phyloP scores from a whole-genome alignment of 306 rosid species.

The peach (Prunus persica) region DNA sequence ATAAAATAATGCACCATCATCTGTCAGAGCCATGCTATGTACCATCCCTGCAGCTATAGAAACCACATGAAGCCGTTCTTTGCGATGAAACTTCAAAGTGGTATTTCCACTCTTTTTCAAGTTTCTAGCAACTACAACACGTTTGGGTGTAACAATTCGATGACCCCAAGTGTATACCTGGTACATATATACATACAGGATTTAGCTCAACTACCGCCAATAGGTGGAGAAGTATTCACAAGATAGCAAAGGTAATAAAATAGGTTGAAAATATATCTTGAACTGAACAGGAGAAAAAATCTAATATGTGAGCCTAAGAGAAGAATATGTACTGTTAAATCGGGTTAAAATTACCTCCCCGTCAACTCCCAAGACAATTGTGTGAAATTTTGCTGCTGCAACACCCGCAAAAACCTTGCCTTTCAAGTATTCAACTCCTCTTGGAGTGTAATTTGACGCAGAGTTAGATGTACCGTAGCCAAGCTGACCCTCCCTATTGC shows the following conservation, averaged over 20 bases:
- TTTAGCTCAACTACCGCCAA: neutral
- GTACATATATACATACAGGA: constrained; percentile 17
- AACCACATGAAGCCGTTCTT: constrained; percentile 70
- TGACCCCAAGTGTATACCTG: constrained; percentile 99
- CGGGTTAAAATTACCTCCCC: constrained; percentile 73
- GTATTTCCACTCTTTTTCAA: constrained; percentile 78
- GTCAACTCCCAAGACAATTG: constrained; percentile 83
- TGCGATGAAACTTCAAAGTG: constrained; percentile 78
- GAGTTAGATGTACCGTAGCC: constrained; percentile 99
- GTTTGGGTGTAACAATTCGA: constrained; percentile 86
- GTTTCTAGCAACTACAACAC: constrained; percentile 78
- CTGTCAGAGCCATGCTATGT: constrained; percentile 78
- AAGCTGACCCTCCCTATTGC: constrained; percentile 93
- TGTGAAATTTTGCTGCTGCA: constrained; percentile 88
- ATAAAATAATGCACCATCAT: constrained; percentile 85
- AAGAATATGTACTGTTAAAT: neutral
- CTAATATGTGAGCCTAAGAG: neutral
- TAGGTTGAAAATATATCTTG: neutral
- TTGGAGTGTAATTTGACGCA: constrained; percentile 89
- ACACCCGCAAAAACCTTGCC: constrained; percentile 72
- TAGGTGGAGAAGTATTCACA: neutral
- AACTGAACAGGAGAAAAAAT: neutral
- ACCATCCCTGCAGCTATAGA: constrained; percentile 84
- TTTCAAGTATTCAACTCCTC: constrained; percentile 86
- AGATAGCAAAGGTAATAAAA: neutral